phyloP scores from a whole-genome alignment of 148 eudicot genomes.

The Linanthus parryae region DNA sequence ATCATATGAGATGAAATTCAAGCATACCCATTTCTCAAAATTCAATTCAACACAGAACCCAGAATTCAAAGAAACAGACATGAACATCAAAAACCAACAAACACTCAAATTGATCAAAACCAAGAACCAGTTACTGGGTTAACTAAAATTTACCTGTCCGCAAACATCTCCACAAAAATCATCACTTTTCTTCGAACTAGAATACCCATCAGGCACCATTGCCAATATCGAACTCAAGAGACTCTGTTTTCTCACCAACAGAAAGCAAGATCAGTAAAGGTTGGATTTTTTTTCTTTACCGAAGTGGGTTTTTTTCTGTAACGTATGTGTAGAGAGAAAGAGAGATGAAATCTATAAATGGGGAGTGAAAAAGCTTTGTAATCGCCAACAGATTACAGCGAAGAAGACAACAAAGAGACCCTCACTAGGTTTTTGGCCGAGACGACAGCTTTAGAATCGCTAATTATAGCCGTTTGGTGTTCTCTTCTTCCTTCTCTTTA shows the following conservation, averaged over 20 bases:
- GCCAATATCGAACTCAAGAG: too few species aligned
- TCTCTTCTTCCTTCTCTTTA: constrained; percentile 4
- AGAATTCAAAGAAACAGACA: background rate
- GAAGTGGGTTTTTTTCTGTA: background rate
- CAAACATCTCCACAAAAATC: constrained; percentile 45
- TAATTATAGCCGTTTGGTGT: constrained; percentile 28
- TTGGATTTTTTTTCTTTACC: background rate
- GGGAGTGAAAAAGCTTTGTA: too few species aligned
- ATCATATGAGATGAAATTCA: background rate
- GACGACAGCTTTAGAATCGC: background rate
- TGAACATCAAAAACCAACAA: background rate
- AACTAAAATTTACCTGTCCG: constrained; percentile 58
- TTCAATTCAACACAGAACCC: background rate
- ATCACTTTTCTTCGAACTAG: constrained; percentile 58
- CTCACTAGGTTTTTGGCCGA: background rate
- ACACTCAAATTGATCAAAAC: background rate
- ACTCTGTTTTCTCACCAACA: background rate
- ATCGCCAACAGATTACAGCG: constrained; percentile 5
- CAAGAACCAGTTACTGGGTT: background rate
- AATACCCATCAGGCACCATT: constrained; percentile 43
- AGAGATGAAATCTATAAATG: too few species aligned
- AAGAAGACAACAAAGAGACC: background rate
- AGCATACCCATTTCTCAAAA: background rate
- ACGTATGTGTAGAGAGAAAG: too few species aligned
- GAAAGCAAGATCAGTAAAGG: too few species aligned